Base-by-base conservation (phyloP, 2,329 filamentous ascomycete genomes). In the Nemania diffusa region DNA sequence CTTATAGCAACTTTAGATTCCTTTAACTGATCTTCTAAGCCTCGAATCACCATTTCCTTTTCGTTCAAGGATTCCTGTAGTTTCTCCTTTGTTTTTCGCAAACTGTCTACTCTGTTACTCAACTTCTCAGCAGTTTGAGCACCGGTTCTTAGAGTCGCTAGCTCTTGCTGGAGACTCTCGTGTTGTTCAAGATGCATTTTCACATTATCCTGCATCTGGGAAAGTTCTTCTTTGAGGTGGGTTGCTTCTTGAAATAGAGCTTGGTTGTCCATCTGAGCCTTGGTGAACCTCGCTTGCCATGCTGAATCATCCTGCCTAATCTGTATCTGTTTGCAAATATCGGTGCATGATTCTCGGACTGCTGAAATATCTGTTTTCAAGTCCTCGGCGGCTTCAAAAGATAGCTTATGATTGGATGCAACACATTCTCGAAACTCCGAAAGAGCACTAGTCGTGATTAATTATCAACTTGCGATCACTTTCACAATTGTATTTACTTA, bases 221-320 rank as follows among this genome's bases (percentile, higher is more conserved):
- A 22, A 46, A 74, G 26, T 20, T 74, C 40, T 24, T 72, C 57
- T 61, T 73, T 65, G 5, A 75, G 66, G 5, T 46, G n/a, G 52
- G 68, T 62, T 29, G 67, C 65, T 6, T 70, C 62, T 15, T 61
- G 27, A 6, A 34, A 53, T 9, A 74, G 40, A 20, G 61, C 50
- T 17, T 73, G 66, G 20, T 71, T 37, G 11, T 62, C 58, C 24
- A 46, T 26, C 27, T 70, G 57, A 17, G 51, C 56, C 26, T 44
- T 17, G 5, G n/a, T 46, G 46, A 65, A 65, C 27, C 60, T 74
- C 6, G 65, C 64, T 59, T 73, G 67, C 74, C 74, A 76, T 44
- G 68, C 52, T 4, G 65, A 64, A 13, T 62, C 61, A 46, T 61
- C 57, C 42, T 68, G 22, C 5, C 34, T 24, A 26, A n/a, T 44